Percentiles rank a stretch among this genome's conserved stretches.
Evolutionary conservation across 208 protist species (phyloP).

Genomic region (Trypanosoma cruzi): DNA sequence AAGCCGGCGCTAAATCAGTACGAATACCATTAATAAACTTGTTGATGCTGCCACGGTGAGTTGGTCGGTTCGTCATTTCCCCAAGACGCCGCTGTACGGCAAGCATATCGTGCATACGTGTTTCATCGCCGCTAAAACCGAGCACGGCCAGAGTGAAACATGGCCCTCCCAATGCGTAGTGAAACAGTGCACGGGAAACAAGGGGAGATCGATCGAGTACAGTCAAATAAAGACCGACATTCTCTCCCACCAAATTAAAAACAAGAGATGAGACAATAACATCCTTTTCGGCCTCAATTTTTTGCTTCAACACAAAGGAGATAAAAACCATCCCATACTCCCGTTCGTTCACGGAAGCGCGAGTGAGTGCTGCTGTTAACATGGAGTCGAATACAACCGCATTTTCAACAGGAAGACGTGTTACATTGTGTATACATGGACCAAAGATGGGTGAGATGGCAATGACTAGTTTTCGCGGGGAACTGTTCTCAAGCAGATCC

Average conservation of each 20-base stretch:
- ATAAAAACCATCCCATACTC: slow-evolving; percentile 70
- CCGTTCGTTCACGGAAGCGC: slow-evolving; percentile 38
- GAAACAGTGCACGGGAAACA: slow-evolving; percentile 71
- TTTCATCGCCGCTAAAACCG: slow-evolving; percentile 66
- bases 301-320: slow-evolving; percentile 73
- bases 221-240: slow-evolving; percentile 67
- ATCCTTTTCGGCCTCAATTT: slow-evolving; percentile 45
- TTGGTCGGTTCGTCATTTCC: slow-evolving; percentile 63
- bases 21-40: slow-evolving; percentile 78
- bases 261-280: slow-evolving; percentile 76
- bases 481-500: slow-evolving; percentile 50
- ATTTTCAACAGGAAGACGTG: slow-evolving; percentile 37
- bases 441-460: slow-evolving; percentile 85
- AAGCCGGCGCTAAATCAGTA: slow-evolving; percentile 54
- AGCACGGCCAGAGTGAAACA: slow-evolving; percentile 81
- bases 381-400: slow-evolving; percentile 47
- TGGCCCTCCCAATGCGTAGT: slow-evolving; percentile 84
- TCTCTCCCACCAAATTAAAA: slow-evolving; percentile 65
- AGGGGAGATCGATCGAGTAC: slow-evolving; percentile 69
- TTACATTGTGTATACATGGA: slow-evolving; percentile 73
- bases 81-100: slow-evolving; percentile 66
- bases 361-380: slow-evolving; percentile 43
- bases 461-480: slow-evolving; percentile 67
- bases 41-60: slow-evolving; percentile 67
- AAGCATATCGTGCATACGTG: slow-evolving; percentile 68